Evolutionary conservation across 2,329 filamentous ascomycete species (phyloP), one percentile per base, ranked within the genome.

Genomic region (Coniochaeta sp.): DNA sequence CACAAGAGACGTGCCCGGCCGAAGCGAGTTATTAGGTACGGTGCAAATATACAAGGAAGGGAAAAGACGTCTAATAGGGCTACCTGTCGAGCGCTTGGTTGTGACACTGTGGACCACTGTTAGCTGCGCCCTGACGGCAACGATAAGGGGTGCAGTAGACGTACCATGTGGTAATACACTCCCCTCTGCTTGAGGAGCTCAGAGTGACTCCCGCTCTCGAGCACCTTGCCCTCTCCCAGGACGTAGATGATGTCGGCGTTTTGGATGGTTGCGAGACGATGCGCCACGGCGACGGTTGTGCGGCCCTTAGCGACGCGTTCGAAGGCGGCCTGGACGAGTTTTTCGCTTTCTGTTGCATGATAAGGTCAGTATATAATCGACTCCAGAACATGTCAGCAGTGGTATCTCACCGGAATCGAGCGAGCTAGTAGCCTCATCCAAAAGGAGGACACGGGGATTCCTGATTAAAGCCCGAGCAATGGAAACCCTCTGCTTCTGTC

Each of bases 161-260:
- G 64, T 57, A 81, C 78, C 78, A 82, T 81, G 52, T 77, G 70
- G 73, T 76, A 81, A 55, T 82, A 82, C 6, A 78, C 71, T 1
- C 78, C 78, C 59, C 64, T 73, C 66, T 71, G 70, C 63, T 66
- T 72, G 55, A 82, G 55, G 53, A 82, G 58, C 59, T 81, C 79
- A 1, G 53, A 53, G 54, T 82, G 78, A 16, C 61, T 79, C 10
- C 78, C 79, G 61, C 75, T 68, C 63, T 82, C 79, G 10, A 82
- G 61, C 40, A 82, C 69, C 57, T 72, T 77, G 22, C 85, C 82
- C 54, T 83, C 77, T 10, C 86, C 86, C 48, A 94, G 80, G 0
- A 92, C 87, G 59, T 88, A 89, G 38, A 91, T 91, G n/a, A 84
- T 71, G 64, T 92, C 84, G 1, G 87, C 86, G 58, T 91, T 86